Evolutionary conservation across 2,329 filamentous ascomycete genomes (phyloP), one percentile per base, ranked within the genome.

Genomic region (Cladobotryum protrusum): DNA sequence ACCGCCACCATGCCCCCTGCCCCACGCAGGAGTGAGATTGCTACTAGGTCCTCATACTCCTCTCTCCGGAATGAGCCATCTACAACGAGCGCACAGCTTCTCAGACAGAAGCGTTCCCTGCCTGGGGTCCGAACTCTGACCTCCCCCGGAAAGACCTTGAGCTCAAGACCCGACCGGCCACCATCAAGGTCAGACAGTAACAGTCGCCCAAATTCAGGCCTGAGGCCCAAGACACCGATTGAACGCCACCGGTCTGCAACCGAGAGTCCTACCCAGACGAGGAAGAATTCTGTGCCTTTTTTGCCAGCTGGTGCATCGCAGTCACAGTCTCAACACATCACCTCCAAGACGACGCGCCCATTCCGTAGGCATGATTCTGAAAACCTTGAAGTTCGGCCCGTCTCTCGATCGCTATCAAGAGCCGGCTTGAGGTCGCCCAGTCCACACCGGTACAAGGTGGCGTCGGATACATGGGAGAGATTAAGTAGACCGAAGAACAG

Each of bases 321-420:
- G 54, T 78, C 81, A 18, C 86, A 89, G 63, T 89, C 87, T 11
- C 87, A 96, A 56, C 87, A 96, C 70, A 76, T 86, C 55, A 80
- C 79, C 44, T 76, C 87, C 39, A 95, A 90, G 69, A 75, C 71
- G 43, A 76, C 83, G 24, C 83, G 88, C 33, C 75, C 81, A 35
- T 84, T 91, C 63, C 82, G 89, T 42, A 87, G 92, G 41, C 84
- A 89, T 61, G 89, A 95, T 60, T 95, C 89, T 8, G 89, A 95
- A 47, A 80, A 81, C 53, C 71, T 77, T 24, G 81, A 85, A 34
- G 64, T 77, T 41, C 75, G 82, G 24, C 79, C 81, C 4, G 66
- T 68, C 34, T 85, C 81, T 9, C 73, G 82, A 18, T 67, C 79
- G 1, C 66, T 81, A 33, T 84, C 81, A 35, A 75, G 82, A 56